Evolutionary conservation across 2,329 filamentous ascomycete species (phyloP), one percentile per base, ranked within the genome.

Genomic region (Trichophyton verrucosum): DNA sequence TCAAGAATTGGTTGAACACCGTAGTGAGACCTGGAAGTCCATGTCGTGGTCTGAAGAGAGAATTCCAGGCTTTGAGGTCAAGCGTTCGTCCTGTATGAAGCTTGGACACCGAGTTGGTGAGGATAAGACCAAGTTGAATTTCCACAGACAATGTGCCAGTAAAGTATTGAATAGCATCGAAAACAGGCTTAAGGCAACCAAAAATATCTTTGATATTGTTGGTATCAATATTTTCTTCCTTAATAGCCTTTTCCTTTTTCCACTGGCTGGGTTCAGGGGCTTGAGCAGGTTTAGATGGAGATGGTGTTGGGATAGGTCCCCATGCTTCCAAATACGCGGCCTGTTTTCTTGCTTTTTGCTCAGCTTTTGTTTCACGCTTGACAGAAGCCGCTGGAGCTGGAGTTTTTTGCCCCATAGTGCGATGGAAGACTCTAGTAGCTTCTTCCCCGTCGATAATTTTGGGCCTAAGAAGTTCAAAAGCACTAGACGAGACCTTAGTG

Each of bases 1-100:
- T 76, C 15, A 77, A 60, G 49, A 69, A 67, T 49, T 70, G 69
- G 40, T 71, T 68, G 59, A 77, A 76, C 6, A 66, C 69, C 1
- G 71, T 71, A 6, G 66, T 67, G 13, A 70, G 70, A 1, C 67
- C 63, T 4, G 60, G 58, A 38, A 71, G 47, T 24, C 68, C 66
- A 58, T 66, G 66, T 2, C 61, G 61, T 13, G 72, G 68, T 7
- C 70, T 68, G 55, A 77, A 76, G 1, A 73, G 62, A 9, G 59
- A 62, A 20, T 66, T 65, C 73, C 72, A 73, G 57, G 68, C 65
- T 5, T 66, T 66, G 3, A 64, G 24, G 53, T 66, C 49, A 11
- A 71, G 63, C 30, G 61, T 53, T 13, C 56, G 56, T 24, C 64
- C 64, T 27, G 57, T 61, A 59, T 65, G 62, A 33, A 66, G 60